Evolutionary conservation across 2,329 filamentous ascomycete genomes (phyloP), one percentile per base, ranked within the genome.

Genomic region (Hymenoscyphus linearis): DNA sequence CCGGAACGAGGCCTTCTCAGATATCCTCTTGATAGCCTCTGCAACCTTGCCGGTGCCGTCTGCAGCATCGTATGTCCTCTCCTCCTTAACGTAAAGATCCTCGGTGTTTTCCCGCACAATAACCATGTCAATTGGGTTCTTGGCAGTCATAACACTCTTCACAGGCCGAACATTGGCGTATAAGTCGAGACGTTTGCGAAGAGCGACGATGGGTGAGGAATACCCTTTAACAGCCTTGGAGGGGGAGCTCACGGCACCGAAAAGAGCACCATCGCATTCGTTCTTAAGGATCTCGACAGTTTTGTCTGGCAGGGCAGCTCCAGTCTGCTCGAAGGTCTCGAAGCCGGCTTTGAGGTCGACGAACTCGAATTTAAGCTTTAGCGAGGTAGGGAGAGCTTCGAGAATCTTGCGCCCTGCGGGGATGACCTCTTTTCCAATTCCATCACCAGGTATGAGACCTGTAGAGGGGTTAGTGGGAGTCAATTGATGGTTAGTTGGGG

Each of bases 51-150:
- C 87, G 59, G 80, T 76, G 60, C 80, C 82, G 63, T 90, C 84
- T 37, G 87, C 80, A 35, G 84, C 85, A 59, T 90, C 85, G 74
- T 85, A 88, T 25, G 92, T 97, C 75, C 82, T 88, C 80, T 99
- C 95, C 76, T 98, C 90, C 58, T 98, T 98, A 70, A 99, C 93
- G 63, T 76, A 76, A 47, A 99, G 84, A 75, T 99, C 95, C 80
- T 99, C 95, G 35, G 95, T 99, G 81, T 99, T 99, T 79, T 99
- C 95, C 67, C 95, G 90, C 60, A 98, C 95, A 71, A 98, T 99
- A 72, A 99, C 95, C 76, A 99, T 88, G 78, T 99, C 95, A 61
- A 72, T 71, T 65, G 89, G 88, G 71, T 81, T 83, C 53, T 77
- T 69, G 59, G 85, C 83, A 36, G 85, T 88, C 65, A 80, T 73